Evolutionary conservation across 2,329 filamentous ascomycete species (phyloP).

Genomic region (Microdochium paspali): DNA sequence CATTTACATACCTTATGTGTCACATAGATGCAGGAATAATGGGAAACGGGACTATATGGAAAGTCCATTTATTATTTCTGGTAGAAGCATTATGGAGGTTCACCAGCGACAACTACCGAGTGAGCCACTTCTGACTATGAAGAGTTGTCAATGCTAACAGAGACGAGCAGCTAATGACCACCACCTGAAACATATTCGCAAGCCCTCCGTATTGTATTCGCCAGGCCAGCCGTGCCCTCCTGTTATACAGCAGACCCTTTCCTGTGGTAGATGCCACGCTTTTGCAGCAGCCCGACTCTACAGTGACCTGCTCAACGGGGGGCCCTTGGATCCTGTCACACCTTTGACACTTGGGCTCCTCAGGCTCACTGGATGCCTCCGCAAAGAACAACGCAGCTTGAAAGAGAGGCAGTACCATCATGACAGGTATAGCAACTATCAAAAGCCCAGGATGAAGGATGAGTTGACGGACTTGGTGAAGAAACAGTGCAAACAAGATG

Average conservation of each 20-base stretch:
- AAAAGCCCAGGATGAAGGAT: neutral
- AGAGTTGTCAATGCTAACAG: neutral
- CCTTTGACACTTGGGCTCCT: neutral
- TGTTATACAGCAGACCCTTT: neutral
- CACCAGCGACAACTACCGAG: slow-evolving; percentile 15
- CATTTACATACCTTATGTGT: no score
- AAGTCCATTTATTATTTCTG: no score
- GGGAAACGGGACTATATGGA: no score
- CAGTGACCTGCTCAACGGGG: neutral
- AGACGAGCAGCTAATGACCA: slow-evolving; percentile 1
- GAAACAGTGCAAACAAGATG: neutral
- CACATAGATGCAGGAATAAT: no score
- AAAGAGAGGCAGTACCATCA: neutral
- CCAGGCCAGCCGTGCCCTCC: neutral
- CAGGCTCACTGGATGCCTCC: neutral
- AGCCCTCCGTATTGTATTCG: neutral
- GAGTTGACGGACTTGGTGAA: neutral
- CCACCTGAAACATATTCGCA: neutral
- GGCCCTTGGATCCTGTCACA: neutral
- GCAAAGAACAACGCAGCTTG: neutral
- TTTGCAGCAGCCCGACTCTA: neutral
- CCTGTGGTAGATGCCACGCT: neutral
- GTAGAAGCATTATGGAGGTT: neutral
- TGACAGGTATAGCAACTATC: neutral
- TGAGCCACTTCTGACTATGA: slow-evolving; percentile 1